Evolutionary conservation across 1,284 basidiomycete genomes (phyloP).

Genomic region (Retiboletus flavoniger): DNA sequence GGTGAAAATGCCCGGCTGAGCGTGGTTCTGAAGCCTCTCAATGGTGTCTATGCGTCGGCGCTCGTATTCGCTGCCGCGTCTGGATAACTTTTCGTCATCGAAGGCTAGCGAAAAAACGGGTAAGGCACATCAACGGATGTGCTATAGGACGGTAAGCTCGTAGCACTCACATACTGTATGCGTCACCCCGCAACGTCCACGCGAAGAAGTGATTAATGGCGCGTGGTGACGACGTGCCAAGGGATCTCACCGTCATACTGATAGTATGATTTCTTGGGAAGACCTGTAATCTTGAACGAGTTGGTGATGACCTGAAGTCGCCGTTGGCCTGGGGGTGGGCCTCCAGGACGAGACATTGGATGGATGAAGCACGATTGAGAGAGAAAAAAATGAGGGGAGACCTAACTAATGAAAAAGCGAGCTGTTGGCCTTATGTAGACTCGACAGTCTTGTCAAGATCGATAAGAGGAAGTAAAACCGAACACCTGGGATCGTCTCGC

Average conservation of each 20-base stretch:
- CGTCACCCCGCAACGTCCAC: background rate
- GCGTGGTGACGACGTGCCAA: constrained; percentile 1
- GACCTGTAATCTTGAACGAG: constrained; percentile 29
- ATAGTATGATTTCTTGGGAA: constrained; percentile 32
- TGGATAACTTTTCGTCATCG: constrained; percentile 7
- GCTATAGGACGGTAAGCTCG: constrained; percentile 1
- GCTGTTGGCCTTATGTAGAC: constrained; percentile 9
- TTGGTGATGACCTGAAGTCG: constrained; percentile 24
- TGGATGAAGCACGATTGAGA: constrained; percentile 2
- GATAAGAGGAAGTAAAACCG: constrained; percentile 22
- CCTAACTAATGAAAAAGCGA: background rate
- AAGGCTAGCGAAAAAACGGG: constrained; percentile 16
- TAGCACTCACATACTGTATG: constrained; percentile 29
- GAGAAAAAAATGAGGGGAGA: background rate
- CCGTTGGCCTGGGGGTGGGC: constrained; percentile 11
- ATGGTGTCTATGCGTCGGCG: constrained; percentile 35
- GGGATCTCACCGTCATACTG: constrained; percentile 41
- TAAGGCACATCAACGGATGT: constrained; percentile 4
- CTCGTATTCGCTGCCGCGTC: background rate
- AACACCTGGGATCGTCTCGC: constrained; percentile 3
- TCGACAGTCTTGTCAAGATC: constrained; percentile 14
- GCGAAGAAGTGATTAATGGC: constrained; percentile 4
- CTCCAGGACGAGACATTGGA: constrained; percentile 22
- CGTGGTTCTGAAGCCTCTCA: constrained; percentile 35
- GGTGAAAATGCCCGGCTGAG: constrained; percentile 26